A percentile compares a stretch with the other conserved stretches of the same genome.
These are phyloP conservation scores for Platanus orientalis DNA, from an alignment of 164 flowering plant genomes.

Conservation along the genomic window DNA sequence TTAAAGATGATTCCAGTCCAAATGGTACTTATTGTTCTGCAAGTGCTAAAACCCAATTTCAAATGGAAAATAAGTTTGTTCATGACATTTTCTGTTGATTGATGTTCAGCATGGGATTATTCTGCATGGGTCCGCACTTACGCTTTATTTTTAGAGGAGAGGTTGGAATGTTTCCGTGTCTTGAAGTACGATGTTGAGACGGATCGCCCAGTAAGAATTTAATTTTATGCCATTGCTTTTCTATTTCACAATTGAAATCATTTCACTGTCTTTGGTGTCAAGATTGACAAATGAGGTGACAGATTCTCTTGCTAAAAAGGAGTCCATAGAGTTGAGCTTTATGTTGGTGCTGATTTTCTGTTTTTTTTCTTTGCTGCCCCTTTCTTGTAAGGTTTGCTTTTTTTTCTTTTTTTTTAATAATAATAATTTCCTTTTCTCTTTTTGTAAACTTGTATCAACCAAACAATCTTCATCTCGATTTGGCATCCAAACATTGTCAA, in stretches of 20 bases:
- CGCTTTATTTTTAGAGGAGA: background rate
- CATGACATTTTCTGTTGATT: constrained; percentile 3
- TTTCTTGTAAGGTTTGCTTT: too few relatives aligned
- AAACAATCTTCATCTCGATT: too few relatives aligned
- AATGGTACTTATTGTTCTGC: constrained; percentile 49
- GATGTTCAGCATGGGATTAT: constrained; percentile 90
- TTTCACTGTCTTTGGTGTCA: background rate
- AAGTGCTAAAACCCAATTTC: background rate
- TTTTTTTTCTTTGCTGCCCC: too few relatives aligned
- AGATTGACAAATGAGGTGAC: too few relatives aligned
- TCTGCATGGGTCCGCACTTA: constrained; percentile 69
- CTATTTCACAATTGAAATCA: background rate
- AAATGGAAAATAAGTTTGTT: background rate
- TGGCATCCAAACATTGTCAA: too few relatives aligned
- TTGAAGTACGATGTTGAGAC: constrained; percentile 3
- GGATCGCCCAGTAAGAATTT: constrained; percentile 10
- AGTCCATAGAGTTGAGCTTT: too few relatives aligned
- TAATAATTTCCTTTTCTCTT: too few relatives aligned
- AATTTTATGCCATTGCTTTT: too few relatives aligned
- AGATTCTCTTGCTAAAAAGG: too few relatives aligned
- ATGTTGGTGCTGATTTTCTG: too few relatives aligned
- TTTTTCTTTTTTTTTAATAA: too few relatives aligned
- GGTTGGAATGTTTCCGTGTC: background rate
- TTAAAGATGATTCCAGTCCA: constrained; percentile 96
- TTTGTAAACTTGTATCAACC: too few relatives aligned